A percentile compares a stretch with the other conserved stretches of the same genome.
phyloP scores from a whole-genome alignment of 2,329 filamentous ascomycete species.

The Berkeleyomyces basicola region DNA sequence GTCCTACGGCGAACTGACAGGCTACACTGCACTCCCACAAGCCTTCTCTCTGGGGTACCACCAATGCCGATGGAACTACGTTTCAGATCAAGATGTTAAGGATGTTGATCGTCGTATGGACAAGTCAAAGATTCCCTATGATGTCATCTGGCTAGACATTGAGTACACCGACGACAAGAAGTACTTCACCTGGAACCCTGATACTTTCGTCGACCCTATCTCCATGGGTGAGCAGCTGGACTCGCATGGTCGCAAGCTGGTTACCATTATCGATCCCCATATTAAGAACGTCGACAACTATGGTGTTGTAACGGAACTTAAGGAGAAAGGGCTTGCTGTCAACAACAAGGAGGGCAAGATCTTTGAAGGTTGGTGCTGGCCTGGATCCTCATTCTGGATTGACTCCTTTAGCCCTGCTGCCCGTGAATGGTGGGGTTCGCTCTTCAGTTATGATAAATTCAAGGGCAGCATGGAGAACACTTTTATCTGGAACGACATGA shows the following conservation, averaged over 20 bases:
- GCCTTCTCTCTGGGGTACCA: slow-evolving; percentile 89
- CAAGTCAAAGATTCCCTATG: slow-evolving; percentile 87
- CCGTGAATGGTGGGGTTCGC: slow-evolving; percentile 72
- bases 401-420: slow-evolving; percentile 92
- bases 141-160: slow-evolving; percentile 97
- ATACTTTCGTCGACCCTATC: slow-evolving; percentile 73
- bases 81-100: slow-evolving; percentile 90
- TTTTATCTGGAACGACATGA: slow-evolving; percentile 99
- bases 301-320: slow-evolving; percentile 60
- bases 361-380: slow-evolving; percentile 98
- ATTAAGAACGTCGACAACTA: slow-evolving; percentile 87
- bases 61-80: slow-evolving; percentile 98
- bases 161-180: slow-evolving; percentile 95
- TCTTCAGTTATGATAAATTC: slow-evolving; percentile 81
- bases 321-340: slow-evolving; percentile 65
- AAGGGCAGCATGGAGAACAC: slow-evolving; percentile 73
- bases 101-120: slow-evolving; percentile 95
- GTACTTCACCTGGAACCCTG: slow-evolving; percentile 92
- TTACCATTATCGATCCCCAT: slow-evolving; percentile 90
- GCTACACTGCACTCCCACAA: slow-evolving; percentile 78
- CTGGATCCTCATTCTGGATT: slow-evolving; percentile 89
- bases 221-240: slow-evolving; percentile 81
- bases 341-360: slow-evolving; percentile 78
- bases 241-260: slow-evolving; percentile 71
- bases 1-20: slow-evolving; percentile 77